A percentile compares a stretch with the other conserved stretches of the same genome.
phyloP scores from a whole-genome alignment of 768 basidiomycete species.

The Trametes cinnabarina region DNA sequence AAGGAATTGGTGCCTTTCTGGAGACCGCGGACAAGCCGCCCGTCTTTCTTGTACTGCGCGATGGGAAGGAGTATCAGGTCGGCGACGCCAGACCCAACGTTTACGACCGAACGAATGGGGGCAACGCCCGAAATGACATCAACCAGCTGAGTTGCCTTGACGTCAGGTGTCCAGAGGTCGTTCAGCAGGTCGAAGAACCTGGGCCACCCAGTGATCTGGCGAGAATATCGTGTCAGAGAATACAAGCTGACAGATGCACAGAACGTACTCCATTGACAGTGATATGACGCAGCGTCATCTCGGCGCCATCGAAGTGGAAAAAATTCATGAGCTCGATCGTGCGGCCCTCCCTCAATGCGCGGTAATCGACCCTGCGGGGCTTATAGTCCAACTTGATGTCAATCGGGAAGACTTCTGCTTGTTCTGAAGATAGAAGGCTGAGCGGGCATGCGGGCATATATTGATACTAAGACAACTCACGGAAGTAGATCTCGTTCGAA shows the following conservation, averaged over 20 bases:
- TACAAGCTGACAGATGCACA: background rate
- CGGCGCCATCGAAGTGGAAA: constrained; percentile 98
- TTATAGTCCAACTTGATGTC: constrained; percentile 98
- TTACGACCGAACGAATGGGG: constrained; percentile 94
- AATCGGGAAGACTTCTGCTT: constrained; percentile 92
- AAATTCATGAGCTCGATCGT: constrained; percentile 99
- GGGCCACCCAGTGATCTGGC: constrained; percentile 89
- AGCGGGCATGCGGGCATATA: background rate
- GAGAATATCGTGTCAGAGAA: background rate
- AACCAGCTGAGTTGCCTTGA: constrained; percentile 96
- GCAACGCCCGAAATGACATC: constrained; percentile 96
- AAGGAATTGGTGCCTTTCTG: constrained; percentile 94
- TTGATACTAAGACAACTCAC: constrained; percentile 41
- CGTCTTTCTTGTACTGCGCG: constrained; percentile 96
- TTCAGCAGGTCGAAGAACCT: constrained; percentile 89
- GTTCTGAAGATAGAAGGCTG: constrained; percentile 48
- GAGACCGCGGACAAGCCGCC: constrained; percentile 85
- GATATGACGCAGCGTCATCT: constrained; percentile 95
- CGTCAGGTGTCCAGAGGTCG: constrained; percentile 98
- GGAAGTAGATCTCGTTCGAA: constrained; percentile 64
- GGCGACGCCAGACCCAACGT: constrained; percentile 95
- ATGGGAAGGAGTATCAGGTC: constrained; percentile 95
- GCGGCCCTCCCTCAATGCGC: constrained; percentile 83
- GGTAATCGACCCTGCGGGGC: constrained; percentile 93
- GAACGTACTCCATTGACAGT: constrained; percentile 75